Conservation (phyloP, 208 protist species). For the Cochliopodium minus region DNA sequence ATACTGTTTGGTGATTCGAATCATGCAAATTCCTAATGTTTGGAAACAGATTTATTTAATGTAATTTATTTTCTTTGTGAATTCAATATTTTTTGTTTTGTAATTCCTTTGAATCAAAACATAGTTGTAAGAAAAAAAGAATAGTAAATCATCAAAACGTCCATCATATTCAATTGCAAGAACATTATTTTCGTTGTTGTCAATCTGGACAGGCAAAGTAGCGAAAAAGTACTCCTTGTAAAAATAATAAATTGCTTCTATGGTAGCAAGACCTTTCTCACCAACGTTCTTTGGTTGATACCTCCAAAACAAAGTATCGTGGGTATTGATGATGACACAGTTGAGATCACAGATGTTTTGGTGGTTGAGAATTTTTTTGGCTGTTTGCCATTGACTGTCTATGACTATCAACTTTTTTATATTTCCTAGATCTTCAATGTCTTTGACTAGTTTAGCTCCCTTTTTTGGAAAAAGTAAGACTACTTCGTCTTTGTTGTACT, state of each 20-base stretch:
- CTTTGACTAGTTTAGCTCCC: conserved; percentile 49
- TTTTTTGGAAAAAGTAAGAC: conserved; percentile 54
- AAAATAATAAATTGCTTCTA: conserved; percentile 82
- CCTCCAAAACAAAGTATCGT: conserved; percentile 71
- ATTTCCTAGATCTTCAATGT: conserved; percentile 38
- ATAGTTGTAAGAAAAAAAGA: conserved; percentile 77
- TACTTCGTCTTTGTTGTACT: conserved; percentile 8
- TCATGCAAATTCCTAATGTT: too few relatives aligned
- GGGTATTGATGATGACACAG: conserved; percentile 45
- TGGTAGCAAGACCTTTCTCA: conserved; percentile 62
- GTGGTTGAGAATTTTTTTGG: conserved; percentile 56
- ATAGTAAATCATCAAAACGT: conserved; percentile 78
- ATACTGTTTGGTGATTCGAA: too few relatives aligned
- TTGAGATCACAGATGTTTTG: conserved; percentile 44
- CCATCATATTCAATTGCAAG: conserved; percentile 39
- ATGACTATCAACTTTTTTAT: conserved; percentile 71
- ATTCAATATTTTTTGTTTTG: too few relatives aligned
- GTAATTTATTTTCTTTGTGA: too few relatives aligned
- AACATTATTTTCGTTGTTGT: neutral
- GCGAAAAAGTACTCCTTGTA: conserved; percentile 51
- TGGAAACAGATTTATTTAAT: too few relatives aligned
- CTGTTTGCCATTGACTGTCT: conserved; percentile 75
- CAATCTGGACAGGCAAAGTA: neutral
- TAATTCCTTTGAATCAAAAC: conserved; percentile 64
- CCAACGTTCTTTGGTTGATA: conserved; percentile 60